Percentiles rank a stretch among this genome's conserved stretches.
These are phyloP conservation scores for Alternaria tenuissima DNA, from an alignment of 2,329 filamentous ascomycete genomes.

Conservation along the genomic window DNA sequence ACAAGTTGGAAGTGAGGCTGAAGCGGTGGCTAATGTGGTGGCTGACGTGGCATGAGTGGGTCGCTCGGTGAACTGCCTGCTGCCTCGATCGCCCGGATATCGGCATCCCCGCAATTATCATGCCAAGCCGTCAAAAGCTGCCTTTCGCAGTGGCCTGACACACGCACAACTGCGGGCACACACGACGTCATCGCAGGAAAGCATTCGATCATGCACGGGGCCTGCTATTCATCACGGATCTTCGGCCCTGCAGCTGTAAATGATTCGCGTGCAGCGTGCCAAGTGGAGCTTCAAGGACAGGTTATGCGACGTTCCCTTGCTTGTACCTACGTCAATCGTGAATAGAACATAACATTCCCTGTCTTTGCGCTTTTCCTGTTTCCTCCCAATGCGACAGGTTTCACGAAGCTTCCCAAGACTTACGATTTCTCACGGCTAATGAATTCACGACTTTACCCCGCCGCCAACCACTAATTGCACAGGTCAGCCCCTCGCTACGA, in stretches of 20 bases:
- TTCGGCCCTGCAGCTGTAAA: slow-evolving; percentile 25
- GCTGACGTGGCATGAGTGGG: background rate
- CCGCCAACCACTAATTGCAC: slow-evolving; percentile 1
- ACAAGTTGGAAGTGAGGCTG: slow-evolving; percentile 2
- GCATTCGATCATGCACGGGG: slow-evolving; percentile 16
- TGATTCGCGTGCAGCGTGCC: slow-evolving; percentile 17
- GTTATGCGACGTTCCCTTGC: slow-evolving; percentile 15
- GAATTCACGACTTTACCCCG: slow-evolving; percentile 3
- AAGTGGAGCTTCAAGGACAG: slow-evolving; percentile 26
- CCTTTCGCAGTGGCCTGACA: slow-evolving; percentile 22
- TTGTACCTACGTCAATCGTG: slow-evolving; percentile 36
- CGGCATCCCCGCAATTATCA: slow-evolving; percentile 27
- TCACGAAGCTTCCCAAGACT: background rate
- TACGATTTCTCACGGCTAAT: slow-evolving; percentile 3
- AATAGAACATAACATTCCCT: slow-evolving; percentile 21
- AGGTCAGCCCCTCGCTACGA: slow-evolving; percentile 1
- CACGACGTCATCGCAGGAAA: slow-evolving; percentile 32
- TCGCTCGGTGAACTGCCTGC: background rate
- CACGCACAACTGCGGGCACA: slow-evolving; percentile 12
- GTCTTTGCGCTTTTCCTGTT: slow-evolving; percentile 24
- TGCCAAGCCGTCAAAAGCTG: slow-evolving; percentile 17
- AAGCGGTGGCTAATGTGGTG: background rate
- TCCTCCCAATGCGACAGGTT: slow-evolving; percentile 5
- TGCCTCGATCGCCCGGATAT: slow-evolving; percentile 4
- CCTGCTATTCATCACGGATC: slow-evolving; percentile 18